Conservation (phyloP, 192 early-diverging fungal species). For the Coemansia sp. region DNA sequence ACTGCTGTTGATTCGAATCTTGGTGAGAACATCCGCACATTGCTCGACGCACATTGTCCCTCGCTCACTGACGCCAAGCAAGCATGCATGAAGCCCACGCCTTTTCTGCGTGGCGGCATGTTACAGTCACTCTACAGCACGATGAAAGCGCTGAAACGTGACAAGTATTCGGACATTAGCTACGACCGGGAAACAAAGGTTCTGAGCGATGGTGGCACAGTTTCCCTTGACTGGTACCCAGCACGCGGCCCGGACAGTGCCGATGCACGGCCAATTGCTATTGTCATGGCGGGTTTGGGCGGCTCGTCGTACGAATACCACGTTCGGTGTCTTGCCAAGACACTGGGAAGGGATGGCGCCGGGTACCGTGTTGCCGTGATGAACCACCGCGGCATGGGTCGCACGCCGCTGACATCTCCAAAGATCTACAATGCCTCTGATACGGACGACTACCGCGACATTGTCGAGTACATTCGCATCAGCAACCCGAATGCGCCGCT, state of each 20-base stretch:
- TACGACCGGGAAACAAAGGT: constrained; percentile 55
- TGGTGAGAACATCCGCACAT: not conserved
- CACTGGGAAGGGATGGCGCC: constrained; percentile 42
- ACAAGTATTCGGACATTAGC: constrained; percentile 16
- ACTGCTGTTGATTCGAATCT: not conserved
- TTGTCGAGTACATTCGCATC: constrained; percentile 26
- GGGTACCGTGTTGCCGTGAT: constrained; percentile 70
- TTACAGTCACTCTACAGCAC: constrained; percentile 67
- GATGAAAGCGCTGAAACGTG: constrained; percentile 43
- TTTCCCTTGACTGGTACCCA: constrained; percentile 88
- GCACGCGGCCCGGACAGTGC: constrained; percentile 49
- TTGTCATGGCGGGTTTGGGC: constrained; percentile 86
- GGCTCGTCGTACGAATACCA: constrained; percentile 94
- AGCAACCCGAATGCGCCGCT: constrained; percentile 62
- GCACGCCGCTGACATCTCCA: constrained; percentile 54
- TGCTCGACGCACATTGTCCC: constrained; percentile 52
- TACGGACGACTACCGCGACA: constrained; percentile 69
- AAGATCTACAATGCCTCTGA: constrained; percentile 81
- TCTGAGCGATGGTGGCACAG: constrained; percentile 80
- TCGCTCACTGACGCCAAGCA: constrained; percentile 49
- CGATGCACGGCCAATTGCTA: constrained; percentile 61
- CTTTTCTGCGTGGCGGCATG: constrained; percentile 77
- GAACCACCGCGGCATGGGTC: constrained; percentile 50
- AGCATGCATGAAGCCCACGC: constrained; percentile 67
- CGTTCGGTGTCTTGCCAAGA: constrained; percentile 71